These are phyloP conservation scores for Lentinus brumalis DNA, from an alignment of 768 basidiomycete genomes.

Conservation along the genomic window DNA sequence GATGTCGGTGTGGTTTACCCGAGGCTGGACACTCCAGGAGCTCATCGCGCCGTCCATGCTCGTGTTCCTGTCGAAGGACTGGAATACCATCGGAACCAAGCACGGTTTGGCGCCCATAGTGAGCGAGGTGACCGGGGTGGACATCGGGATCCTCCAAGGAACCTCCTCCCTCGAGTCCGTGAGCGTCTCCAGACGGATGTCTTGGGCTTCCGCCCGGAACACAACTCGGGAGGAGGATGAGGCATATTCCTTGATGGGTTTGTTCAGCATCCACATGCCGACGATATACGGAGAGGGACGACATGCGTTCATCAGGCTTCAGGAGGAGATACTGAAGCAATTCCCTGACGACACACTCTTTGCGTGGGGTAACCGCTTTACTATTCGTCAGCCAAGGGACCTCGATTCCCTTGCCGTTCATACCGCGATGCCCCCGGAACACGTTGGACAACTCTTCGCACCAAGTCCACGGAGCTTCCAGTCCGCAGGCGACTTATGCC, in stretches of 20 bases:
- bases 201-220: neutral
- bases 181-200: neutral
- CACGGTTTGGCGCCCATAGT: neutral
- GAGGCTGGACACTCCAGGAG: neutral
- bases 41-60: neutral
- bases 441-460: neutral
- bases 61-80: neutral
- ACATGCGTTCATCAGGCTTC: neutral
- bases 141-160: neutral
- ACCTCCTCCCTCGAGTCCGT: neutral
- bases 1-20: neutral
- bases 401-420: neutral
- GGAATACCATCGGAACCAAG: neutral
- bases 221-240: neutral
- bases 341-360: neutral
- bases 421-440: neutral
- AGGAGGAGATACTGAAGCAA: neutral
- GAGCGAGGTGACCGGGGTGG: neutral
- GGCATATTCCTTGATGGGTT: slow-evolving; percentile 1
- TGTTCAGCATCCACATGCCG: slow-evolving; percentile 1
- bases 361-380: neutral
- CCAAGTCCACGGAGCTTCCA: neutral
- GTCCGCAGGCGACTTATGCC: neutral
- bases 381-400: neutral
- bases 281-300: neutral